Evolutionary conservation across 164 flowering plant genomes (phyloP).

Genomic region (Vitis vinifera): DNA sequence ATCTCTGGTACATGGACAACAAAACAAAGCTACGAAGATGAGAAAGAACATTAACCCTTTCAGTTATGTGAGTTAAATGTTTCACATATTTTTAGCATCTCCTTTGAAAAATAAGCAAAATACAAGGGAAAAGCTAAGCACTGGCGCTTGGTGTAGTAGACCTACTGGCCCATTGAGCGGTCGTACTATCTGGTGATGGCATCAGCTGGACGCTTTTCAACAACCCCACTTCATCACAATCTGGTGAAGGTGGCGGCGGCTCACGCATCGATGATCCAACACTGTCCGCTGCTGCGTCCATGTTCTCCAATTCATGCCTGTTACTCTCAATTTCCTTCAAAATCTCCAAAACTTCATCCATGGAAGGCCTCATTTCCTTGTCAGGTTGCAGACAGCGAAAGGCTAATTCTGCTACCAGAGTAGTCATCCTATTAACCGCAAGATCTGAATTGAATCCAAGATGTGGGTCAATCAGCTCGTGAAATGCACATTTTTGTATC

Average conservation of each 20-base stretch:
- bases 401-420: conserved; percentile 51
- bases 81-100: no score
- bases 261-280: neutral
- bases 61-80: neutral
- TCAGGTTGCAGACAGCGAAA: conserved; percentile 54
- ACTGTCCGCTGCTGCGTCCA: neutral
- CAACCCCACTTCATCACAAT: conserved; percentile 21
- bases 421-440: conserved; percentile 27
- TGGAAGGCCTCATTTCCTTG: conserved; percentile 52
- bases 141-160: conserved; percentile 34
- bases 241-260: conserved; percentile 22
- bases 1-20: neutral
- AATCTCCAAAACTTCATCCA: conserved; percentile 43
- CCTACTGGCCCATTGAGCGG: conserved; percentile 34
- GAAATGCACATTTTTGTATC: conserved; percentile 35
- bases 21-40: neutral
- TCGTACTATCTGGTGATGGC: conserved; percentile 39
- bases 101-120: neutral
- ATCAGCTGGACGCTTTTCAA: conserved; percentile 20
- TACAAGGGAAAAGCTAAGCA: neutral
- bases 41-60: neutral
- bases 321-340: conserved; percentile 24
- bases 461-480: conserved; percentile 47
- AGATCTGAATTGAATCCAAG: conserved; percentile 41
- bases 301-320: neutral